Conservation (phyloP, 2,329 filamentous ascomycete genomes). For the Diaporthe amygdali region DNA sequence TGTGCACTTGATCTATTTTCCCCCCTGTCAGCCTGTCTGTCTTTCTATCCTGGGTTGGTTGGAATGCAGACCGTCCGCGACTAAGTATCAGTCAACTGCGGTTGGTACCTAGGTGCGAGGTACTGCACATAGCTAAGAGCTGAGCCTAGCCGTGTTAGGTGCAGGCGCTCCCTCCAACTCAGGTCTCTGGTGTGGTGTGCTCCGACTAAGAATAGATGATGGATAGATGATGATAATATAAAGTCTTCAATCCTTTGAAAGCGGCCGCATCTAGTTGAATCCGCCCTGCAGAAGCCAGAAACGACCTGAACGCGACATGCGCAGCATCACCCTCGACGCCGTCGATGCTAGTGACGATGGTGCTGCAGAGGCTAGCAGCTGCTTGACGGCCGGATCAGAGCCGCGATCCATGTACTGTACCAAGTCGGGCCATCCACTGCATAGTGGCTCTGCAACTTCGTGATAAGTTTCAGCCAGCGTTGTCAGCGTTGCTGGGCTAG, state of each 20-base stretch:
- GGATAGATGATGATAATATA: background rate
- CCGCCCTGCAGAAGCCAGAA: background rate
- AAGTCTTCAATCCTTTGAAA: background rate
- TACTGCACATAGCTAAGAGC: background rate
- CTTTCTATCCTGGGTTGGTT: background rate
- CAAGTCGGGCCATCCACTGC: background rate
- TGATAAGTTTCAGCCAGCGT: conserved; percentile 9
- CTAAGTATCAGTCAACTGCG: background rate
- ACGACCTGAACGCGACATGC: background rate
- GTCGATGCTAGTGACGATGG: conserved; percentile 4
- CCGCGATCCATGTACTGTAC: background rate
- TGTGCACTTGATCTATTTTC: background rate
- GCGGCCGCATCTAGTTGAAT: background rate
- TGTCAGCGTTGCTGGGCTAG: conserved; percentile 13
- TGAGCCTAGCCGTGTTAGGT: background rate
- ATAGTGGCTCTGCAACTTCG: background rate
- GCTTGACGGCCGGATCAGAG: background rate
- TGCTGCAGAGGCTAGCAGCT: background rate
- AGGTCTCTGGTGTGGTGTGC: background rate
- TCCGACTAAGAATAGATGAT: background rate
- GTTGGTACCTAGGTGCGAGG: background rate
- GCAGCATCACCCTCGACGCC: background rate
- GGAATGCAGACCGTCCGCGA: background rate
- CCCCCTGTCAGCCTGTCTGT: background rate
- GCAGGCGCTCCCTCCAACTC: background rate